Base-by-base conservation (phyloP, 352 stramenopile species). In the Phytophthora chlamydospora region DNA sequence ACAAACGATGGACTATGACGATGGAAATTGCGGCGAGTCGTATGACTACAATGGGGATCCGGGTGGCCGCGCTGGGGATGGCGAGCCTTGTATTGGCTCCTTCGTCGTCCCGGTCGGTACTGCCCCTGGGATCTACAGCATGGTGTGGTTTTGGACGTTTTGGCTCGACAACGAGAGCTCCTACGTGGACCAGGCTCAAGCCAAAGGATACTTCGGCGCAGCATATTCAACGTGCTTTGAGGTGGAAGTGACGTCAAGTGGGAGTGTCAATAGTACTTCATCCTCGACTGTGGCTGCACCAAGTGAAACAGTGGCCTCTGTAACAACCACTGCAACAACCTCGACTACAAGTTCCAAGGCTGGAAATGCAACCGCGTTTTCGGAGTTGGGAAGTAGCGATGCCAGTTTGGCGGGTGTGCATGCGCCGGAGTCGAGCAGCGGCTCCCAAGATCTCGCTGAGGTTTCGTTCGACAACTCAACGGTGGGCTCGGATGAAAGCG, bases 81-180 rank as follows among this genome's bases (percentile, higher is more conserved):
- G 76, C 21, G 79, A 83, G 50, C 80, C 80, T 0, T 90, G 80
- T 38, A 76, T 90, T 44, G 75, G 80, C 14, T 63, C 66, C 11
- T 86, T 89, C 48, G 66, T 60, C 19, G 71, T 89, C 57, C 77
- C 80, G 3, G 49, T 29, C 6, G 76, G 74, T 24, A 88, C 75
- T 1, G 16, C 66, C 6, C 55, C 75, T 3, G 80, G 80, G 6
- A 65, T 81, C 31, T 89, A 86, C 63, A 78, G 71, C 24, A 81
- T 88, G 63, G 80, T 89, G 4, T 89, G 80, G 80, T 89, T 83
- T 62, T 89, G 80, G 80, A 85, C 77, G 42, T 89, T 85, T 46
- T 89, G 82, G 61, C 58, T 85, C 10, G 72, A 85, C 33, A 71
- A 85, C 46, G 62, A 75, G 47, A 35, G 34, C n/a, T 48, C 58